phyloP scores from a whole-genome alignment of 2,329 filamentous ascomycete species.

The Xylariaceae sp. region DNA sequence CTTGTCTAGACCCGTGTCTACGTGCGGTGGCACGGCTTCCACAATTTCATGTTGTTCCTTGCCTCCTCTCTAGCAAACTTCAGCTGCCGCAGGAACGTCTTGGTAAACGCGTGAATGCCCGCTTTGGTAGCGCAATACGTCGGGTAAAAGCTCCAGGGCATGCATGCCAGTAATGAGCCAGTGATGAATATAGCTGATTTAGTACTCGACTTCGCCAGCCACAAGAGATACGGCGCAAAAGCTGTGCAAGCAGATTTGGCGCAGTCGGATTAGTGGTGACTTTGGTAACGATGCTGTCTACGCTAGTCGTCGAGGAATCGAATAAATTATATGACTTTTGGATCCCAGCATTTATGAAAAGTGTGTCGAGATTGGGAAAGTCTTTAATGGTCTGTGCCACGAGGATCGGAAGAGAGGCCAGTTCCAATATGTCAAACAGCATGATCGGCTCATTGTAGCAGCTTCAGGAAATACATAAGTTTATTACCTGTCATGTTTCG shows the following conservation, averaged over 20 bases:
- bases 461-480: no score
- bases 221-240: background rate
- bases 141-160: conserved; percentile 40
- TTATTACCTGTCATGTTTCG: no score
- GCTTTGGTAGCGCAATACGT: conserved; percentile 45
- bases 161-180: conserved; percentile 39
- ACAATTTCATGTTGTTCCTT: conserved; percentile 41
- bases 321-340: background rate
- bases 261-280: conserved; percentile 1
- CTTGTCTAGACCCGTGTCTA: conserved; percentile 44
- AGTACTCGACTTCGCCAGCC: background rate
- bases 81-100: conserved; percentile 39
- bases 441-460: no score
- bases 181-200: conserved; percentile 40
- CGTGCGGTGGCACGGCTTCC: conserved; percentile 47
- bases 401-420: background rate
- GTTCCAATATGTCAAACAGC: conserved; percentile 23
- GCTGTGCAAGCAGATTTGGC: background rate
- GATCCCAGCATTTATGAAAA: background rate
- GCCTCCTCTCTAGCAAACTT: conserved; percentile 17
- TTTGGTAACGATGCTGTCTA: background rate
- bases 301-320: background rate
- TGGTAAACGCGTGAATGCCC: conserved; percentile 40
- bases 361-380: background rate
- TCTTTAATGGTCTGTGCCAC: background rate